A percentile compares a stretch with the other conserved stretches of the same genome.
Conservation (phyloP, 768 basidiomycete species). For the Leccinum subtestaceum region DNA sequence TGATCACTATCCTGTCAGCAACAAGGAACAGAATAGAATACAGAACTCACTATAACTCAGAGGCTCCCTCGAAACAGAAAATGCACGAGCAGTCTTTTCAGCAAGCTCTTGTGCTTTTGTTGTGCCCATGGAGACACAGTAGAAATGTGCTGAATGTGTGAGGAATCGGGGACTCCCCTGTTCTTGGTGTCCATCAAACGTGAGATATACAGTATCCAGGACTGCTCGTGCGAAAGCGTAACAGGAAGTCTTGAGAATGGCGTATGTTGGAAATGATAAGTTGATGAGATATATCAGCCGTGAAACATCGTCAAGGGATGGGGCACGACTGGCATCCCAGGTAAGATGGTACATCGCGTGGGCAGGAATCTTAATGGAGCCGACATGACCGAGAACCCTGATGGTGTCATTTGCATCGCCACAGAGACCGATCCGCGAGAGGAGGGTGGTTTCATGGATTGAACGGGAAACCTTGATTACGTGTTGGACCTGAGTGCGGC, state of each 20-base stretch:
- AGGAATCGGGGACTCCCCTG: neutral
- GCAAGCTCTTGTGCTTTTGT: neutral
- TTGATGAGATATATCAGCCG: neutral
- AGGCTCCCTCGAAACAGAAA: neutral
- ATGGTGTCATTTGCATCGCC: neutral
- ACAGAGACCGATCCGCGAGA: neutral
- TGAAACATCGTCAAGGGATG: neutral
- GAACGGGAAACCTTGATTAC: neutral
- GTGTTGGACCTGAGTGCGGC: neutral
- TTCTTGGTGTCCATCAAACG: neutral
- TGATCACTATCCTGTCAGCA: neutral
- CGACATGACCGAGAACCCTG: neutral
- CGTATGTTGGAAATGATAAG: neutral
- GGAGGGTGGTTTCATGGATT: neutral
- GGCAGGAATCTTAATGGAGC: neutral
- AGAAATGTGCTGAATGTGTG: neutral
- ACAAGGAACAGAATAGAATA: neutral
- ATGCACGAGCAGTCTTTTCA: neutral
- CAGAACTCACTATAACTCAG: no score
- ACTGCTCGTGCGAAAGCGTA: neutral
- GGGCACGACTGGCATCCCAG: neutral
- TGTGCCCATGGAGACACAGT: neutral
- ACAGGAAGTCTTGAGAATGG: neutral
- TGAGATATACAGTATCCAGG: neutral
- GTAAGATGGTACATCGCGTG: neutral